These are phyloP conservation scores for Pouteria campechiana DNA, from an alignment of 179 eudicot species.

Conservation along the genomic window DNA sequence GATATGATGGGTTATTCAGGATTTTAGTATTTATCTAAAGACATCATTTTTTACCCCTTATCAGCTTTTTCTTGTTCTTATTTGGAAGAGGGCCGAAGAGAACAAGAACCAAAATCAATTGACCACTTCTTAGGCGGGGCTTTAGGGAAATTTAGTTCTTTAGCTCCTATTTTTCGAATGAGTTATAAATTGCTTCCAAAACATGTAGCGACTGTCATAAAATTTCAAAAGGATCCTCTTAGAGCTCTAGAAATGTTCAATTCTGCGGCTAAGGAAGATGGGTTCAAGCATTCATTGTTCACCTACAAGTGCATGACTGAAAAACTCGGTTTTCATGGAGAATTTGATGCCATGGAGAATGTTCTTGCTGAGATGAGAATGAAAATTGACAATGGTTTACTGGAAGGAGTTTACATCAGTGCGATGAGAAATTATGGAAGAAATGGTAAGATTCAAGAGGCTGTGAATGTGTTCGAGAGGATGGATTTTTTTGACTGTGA, in stretches of 20 bases:
- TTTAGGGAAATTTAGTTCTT: background rate
- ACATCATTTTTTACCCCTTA: no score
- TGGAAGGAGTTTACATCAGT: slow-evolving; percentile 78
- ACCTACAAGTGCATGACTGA: slow-evolving; percentile 66
- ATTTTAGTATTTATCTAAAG: no score
- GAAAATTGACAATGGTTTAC: slow-evolving; percentile 36
- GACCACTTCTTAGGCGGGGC: no score
- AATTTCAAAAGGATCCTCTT: slow-evolving; percentile 60
- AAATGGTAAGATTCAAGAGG: slow-evolving; percentile 68
- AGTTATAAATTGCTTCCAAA: slow-evolving; percentile 55
- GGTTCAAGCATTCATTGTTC: slow-evolving; percentile 52
- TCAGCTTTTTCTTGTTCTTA: no score
- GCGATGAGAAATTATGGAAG: slow-evolving; percentile 77
- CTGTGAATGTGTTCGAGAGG: slow-evolving; percentile 83
- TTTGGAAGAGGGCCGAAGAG: no score
- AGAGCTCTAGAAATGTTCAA: slow-evolving; percentile 80
- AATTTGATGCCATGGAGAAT: slow-evolving; percentile 71
- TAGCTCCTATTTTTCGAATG: slow-evolving; percentile 29
- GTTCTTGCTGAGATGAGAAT: slow-evolving; percentile 62
- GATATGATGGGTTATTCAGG: no score
- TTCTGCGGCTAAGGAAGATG: slow-evolving; percentile 57
- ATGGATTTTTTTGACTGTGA: slow-evolving; percentile 86
- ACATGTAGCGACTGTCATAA: slow-evolving; percentile 79
- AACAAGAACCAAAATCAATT: no score
- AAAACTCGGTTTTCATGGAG: slow-evolving; percentile 64